Conservation (phyloP, 805 yeast species). For the Saccharomycopsis fermentans region DNA sequence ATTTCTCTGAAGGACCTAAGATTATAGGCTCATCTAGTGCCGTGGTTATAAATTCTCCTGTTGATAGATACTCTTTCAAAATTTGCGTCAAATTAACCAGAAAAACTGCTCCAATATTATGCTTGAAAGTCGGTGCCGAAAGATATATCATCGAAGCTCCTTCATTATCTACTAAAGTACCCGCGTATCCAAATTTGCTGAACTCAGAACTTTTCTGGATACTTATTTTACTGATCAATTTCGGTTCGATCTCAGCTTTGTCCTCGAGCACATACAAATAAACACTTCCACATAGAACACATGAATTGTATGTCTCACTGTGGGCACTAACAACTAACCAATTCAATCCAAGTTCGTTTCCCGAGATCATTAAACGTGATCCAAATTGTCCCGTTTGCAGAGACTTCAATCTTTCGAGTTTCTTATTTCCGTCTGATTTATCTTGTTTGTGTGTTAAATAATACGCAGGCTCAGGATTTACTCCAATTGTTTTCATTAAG, state of each 20-base stretch:
- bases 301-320: conserved; percentile 22
- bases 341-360: conserved; percentile 17
- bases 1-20: not conserved
- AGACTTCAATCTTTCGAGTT: conserved; percentile 19
- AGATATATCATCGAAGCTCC: not conserved
- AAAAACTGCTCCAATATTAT: conserved; percentile 4
- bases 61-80: not conserved
- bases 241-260: not conserved
- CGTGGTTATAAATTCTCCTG: not conserved
- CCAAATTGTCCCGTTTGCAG: conserved; percentile 24
- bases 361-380: conserved; percentile 20
- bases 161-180: not conserved
- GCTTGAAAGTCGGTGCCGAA: conserved; percentile 3
- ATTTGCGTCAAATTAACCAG: not conserved
- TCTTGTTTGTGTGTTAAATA: not conserved
- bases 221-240: not conserved
- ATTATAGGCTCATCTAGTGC: not conserved
- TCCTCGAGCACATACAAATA: conserved; percentile 23
- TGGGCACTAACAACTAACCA: conserved; percentile 26
- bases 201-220: conserved; percentile 1
- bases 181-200: conserved; percentile 7
- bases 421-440: not conserved
- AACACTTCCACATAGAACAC: conserved; percentile 34
- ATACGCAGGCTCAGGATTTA: not conserved
- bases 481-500: not conserved